These are phyloP conservation scores for Coemansia brasiliensis DNA, from an alignment of 192 early-diverging fungal species.

Conservation along the genomic window DNA sequence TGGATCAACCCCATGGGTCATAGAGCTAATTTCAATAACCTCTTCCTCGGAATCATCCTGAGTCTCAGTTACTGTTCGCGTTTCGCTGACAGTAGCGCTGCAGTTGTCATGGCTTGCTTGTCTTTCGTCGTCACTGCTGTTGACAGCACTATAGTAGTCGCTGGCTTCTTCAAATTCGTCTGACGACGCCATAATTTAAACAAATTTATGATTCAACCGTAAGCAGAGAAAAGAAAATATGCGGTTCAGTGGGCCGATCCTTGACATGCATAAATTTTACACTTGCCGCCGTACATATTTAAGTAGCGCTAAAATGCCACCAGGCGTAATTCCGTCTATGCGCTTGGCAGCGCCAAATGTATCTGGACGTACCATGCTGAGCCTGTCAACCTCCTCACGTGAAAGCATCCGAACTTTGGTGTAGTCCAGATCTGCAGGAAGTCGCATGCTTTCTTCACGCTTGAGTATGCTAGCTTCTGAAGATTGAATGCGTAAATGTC, in stretches of 20 bases:
- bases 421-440: constrained; percentile 69
- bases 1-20: constrained; percentile 12
- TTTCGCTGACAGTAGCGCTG: background rate
- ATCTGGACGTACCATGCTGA: constrained; percentile 40
- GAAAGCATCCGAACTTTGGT: constrained; percentile 38
- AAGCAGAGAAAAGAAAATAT: background rate
- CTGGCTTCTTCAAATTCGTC: constrained; percentile 9
- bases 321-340: constrained; percentile 79
- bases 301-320: constrained; percentile 68
- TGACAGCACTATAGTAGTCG: constrained; percentile 16
- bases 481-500: constrained; percentile 66
- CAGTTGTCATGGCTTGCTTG: background rate
- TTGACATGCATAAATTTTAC: no score
- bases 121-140: constrained; percentile 9
- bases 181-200: constrained; percentile 4
- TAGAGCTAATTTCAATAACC: constrained; percentile 12
- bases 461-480: constrained; percentile 63
- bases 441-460: constrained; percentile 64
- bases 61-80: background rate
- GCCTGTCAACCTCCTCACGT: constrained; percentile 52
- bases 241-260: background rate
- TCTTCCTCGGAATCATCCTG: constrained; percentile 4
- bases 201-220: background rate
- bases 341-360: constrained; percentile 69
- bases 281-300: constrained; percentile 55